phyloP scores from a whole-genome alignment of 768 basidiomycete species.

The Panellus pusillus region DNA sequence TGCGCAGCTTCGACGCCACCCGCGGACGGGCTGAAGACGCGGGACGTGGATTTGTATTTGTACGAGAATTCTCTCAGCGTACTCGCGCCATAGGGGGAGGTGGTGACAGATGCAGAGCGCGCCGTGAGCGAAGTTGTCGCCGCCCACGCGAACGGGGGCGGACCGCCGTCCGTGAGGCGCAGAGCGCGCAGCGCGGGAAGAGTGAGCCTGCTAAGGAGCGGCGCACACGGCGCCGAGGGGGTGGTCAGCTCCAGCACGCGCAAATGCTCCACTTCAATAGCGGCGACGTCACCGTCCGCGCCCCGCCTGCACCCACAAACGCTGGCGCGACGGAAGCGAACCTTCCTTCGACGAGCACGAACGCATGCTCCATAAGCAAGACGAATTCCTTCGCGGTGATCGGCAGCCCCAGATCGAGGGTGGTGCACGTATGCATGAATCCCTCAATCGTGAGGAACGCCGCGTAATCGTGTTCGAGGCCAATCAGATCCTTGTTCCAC shows the following conservation, averaged over 20 bases:
- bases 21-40: too few species aligned
- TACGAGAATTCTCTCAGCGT: too few species aligned
- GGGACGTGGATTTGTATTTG: too few species aligned
- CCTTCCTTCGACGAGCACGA: neutral
- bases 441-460: slow-evolving; percentile 1
- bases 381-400: neutral
- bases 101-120: neutral
- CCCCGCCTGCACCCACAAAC: too few species aligned
- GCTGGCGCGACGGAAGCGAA: neutral
- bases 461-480: neutral
- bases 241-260: neutral
- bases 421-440: slow-evolving; percentile 1
- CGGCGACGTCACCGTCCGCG: too few species aligned
- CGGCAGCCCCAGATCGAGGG: neutral
- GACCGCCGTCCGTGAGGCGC: neutral
- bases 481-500: too few species aligned
- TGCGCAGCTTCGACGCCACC: too few species aligned
- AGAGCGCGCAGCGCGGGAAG: neutral
- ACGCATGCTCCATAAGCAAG: neutral
- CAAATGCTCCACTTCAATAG: neutral
- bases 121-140: neutral
- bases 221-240: neutral
- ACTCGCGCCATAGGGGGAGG: too few species aligned
- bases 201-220: neutral
- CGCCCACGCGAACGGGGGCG: neutral